Base-by-base conservation (phyloP, 139 green algal species). In the Limnomonas spitsbergensis region DNA sequence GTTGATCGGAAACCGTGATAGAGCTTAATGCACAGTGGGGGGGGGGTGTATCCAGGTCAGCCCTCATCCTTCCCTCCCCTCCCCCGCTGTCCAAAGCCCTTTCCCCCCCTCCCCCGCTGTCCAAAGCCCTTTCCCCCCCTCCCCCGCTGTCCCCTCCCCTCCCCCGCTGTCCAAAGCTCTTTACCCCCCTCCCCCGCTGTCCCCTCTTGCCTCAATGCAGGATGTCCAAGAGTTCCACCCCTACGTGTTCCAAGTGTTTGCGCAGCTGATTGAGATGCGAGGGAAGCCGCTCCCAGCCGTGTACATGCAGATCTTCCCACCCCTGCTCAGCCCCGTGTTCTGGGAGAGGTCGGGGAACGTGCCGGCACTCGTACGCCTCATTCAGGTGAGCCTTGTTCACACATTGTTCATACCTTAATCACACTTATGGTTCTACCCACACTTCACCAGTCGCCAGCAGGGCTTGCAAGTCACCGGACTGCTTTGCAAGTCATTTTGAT, bases 321-420 rank as follows among this genome's bases (percentile, higher is more conserved):
- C 91, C 26, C 87, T 99, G 73, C 86, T 99, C 34, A 85, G 84
- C 0, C 93, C 94, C 27, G 29, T 90, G 38, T 88, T 91, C 75
- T 99, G 96, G 96, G 95, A 99, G 88, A 86, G 93, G 0, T 79
- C 82, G 0, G 95, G 91, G 66, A 99, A 99, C 81, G 87, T 99
- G 29, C 93, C 96, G 2, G 92, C 96, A 3, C 88, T 99, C 31
- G 92, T 94, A 37, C 88, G 93, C 1, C 86, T 99, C 66, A 82
- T 99, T 74, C 88, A 96, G 84, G 88, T 92, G 66, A 2, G 75
- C 66, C 32, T 4, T 69, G 73, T 56, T 7, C 9, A 56, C 14
- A 14, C 42, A n/a, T 56, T 56, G 42, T 56, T n/a, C 47, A 56
- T 9, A n/a, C 9, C 47, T 68, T 26, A 36, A 68, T n/a, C 34